phyloP scores from a whole-genome alignment of 1,139 yeast species.

The Suhomyces choctaworum region DNA sequence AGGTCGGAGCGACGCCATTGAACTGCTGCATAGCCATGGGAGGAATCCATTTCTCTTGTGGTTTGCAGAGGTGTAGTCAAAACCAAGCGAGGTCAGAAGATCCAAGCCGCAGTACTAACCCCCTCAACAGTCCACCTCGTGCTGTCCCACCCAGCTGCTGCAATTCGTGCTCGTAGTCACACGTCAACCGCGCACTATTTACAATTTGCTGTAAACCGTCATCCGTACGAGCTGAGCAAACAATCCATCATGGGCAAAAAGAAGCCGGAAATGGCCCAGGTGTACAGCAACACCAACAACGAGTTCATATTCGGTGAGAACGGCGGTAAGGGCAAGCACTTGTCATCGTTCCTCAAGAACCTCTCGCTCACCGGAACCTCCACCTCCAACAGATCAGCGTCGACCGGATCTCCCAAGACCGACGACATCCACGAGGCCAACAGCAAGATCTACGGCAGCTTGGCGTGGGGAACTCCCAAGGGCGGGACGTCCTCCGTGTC shows the following conservation, averaged over 20 bases:
- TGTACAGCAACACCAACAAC: conserved; percentile 47
- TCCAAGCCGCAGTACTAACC: too few species aligned
- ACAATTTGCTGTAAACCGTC: too few species aligned
- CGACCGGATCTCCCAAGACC: conserved; percentile 8
- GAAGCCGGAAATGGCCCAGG: conserved; percentile 60
- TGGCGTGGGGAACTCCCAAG: conserved; percentile 28
- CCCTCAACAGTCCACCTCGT: too few species aligned
- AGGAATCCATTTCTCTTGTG: too few species aligned
- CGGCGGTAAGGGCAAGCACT: conserved; percentile 67
- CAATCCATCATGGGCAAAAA: conserved; percentile 44
- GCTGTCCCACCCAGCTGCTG: too few species aligned
- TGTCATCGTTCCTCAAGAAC: conserved; percentile 58
- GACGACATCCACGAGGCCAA: conserved; percentile 33
- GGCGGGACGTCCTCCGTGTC: conserved; percentile 1
- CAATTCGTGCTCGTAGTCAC: not conserved
- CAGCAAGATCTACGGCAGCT: conserved; percentile 43
- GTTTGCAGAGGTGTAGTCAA: too few species aligned
- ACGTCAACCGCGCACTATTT: conserved; percentile 1
- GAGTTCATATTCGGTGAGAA: conserved; percentile 68
- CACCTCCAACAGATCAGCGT: conserved; percentile 5
- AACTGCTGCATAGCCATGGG: too few species aligned
- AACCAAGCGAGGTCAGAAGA: too few species aligned
- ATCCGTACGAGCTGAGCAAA: too few species aligned
- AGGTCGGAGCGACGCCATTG: too few species aligned
- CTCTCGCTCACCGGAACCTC: conserved; percentile 37